These are phyloP conservation scores for Hylodesmum podocarpum DNA, from an alignment of 306 rosid genomes.

Conservation along the genomic window DNA sequence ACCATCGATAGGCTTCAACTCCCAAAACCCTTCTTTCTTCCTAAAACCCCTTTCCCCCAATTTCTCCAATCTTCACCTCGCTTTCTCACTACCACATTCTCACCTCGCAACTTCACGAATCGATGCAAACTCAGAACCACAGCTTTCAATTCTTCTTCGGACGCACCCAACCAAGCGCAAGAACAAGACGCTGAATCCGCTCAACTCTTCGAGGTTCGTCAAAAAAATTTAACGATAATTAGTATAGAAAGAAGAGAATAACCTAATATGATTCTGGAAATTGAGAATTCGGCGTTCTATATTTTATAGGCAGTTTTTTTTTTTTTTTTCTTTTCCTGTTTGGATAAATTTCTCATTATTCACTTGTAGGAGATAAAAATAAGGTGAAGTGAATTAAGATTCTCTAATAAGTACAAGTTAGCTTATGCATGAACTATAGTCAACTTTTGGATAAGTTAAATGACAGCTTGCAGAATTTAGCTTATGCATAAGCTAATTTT, in stretches of 20 bases:
- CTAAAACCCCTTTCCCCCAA: constrained; percentile 45
- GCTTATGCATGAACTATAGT: no score
- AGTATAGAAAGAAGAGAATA: neutral
- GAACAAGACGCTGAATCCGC: constrained; percentile 64
- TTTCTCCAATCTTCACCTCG: constrained; percentile 28
- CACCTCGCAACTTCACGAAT: constrained; percentile 11
- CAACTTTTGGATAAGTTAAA: no score
- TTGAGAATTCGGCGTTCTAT: neutral
- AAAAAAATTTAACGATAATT: neutral
- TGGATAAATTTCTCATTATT: no score
- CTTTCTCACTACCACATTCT: constrained; percentile 31
- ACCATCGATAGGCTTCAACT: constrained; percentile 42
- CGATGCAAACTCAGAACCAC: constrained; percentile 37
- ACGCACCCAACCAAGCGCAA: constrained; percentile 12
- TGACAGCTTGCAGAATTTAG: no score
- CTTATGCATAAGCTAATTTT: no score
- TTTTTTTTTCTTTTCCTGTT: neutral
- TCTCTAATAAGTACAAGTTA: no score
- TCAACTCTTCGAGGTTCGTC: constrained; percentile 73
- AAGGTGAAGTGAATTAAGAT: no score
- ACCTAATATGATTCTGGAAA: neutral
- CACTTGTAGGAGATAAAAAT: no score
- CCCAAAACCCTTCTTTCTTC: constrained; percentile 41
- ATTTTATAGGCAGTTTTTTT: neutral
- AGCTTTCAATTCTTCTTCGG: constrained; percentile 42